Percentiles rank a stretch among this genome's conserved stretches.
phyloP scores from a whole-genome alignment of 257 asterid species.

The Osmanthus fragrans region DNA sequence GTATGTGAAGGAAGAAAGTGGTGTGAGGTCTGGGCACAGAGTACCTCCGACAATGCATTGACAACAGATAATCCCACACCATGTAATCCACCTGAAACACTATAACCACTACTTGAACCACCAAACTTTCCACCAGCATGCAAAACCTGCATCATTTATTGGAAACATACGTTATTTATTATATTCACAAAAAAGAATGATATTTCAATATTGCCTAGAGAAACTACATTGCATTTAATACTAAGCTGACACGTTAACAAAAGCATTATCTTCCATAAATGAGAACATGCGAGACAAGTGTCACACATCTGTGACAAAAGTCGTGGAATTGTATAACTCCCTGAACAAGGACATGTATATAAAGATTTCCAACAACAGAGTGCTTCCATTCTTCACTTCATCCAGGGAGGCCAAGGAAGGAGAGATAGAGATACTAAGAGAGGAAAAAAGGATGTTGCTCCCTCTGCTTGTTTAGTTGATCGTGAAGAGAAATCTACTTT shows the following conservation, averaged over 20 bases:
- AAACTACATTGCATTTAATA: slow-evolving; percentile 2
- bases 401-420: slow-evolving; percentile 1
- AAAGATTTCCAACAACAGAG: neutral
- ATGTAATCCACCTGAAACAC: slow-evolving; percentile 97
- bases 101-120: slow-evolving; percentile 95
- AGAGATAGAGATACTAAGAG: neutral
- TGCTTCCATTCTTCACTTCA: neutral
- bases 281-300: neutral
- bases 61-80: slow-evolving; percentile 99
- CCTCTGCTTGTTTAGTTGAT: slow-evolving; percentile 1
- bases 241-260: neutral
- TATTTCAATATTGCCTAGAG: slow-evolving; percentile 5
- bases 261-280: neutral
- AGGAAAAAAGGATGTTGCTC: neutral
- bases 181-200: slow-evolving; percentile 7
- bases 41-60: slow-evolving; percentile 95
- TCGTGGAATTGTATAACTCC: slow-evolving; percentile 1
- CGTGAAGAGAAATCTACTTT: slow-evolving; percentile 3
- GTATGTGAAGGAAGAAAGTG: neutral
- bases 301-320: neutral
- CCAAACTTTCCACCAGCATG: slow-evolving; percentile 99
- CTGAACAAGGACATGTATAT: neutral
- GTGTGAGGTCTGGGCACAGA: slow-evolving; percentile 13
- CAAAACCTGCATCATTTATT: slow-evolving; percentile 68
- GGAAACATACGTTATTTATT: slow-evolving; percentile 19